A percentile compares a stretch with the other conserved stretches of the same genome.
Conservation (phyloP, 2,329 filamentous ascomycete species). For the Hypoxylon sp. region DNA sequence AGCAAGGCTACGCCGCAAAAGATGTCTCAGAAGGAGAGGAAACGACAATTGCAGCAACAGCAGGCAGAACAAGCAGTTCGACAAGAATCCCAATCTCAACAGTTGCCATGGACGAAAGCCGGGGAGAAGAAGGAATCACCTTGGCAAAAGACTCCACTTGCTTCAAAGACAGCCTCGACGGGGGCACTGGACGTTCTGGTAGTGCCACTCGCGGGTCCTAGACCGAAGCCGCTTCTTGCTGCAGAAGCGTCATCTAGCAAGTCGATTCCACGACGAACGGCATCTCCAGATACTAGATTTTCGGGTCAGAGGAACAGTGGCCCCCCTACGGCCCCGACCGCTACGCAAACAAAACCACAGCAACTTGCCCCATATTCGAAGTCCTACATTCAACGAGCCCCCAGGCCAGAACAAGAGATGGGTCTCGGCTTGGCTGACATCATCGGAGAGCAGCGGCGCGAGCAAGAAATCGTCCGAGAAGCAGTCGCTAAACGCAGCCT, state of each 20-base stretch:
- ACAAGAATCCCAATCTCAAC: slow-evolving; percentile 54
- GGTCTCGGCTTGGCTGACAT: slow-evolving; percentile 89
- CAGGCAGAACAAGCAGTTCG: slow-evolving; percentile 65
- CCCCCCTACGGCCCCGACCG: slow-evolving; percentile 52
- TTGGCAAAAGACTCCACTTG: slow-evolving; percentile 74
- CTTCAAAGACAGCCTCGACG: slow-evolving; percentile 65
- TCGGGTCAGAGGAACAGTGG: slow-evolving; percentile 66
- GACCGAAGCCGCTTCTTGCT: slow-evolving; percentile 61
- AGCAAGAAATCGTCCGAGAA: slow-evolving; percentile 86
- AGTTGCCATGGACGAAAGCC: slow-evolving; percentile 63
- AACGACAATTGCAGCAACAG: slow-evolving; percentile 82
- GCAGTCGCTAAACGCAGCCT: slow-evolving; percentile 89
- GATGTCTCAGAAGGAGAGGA: slow-evolving; percentile 92
- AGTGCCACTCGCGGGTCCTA: slow-evolving; percentile 52
- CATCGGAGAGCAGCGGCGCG: slow-evolving; percentile 85
- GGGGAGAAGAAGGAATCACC: slow-evolving; percentile 65
- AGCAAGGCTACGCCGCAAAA: slow-evolving; percentile 66
- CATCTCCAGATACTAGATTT: slow-evolving; percentile 75
- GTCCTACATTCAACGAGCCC: slow-evolving; percentile 69
- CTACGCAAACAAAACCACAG: slow-evolving; percentile 53
- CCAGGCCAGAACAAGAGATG: slow-evolving; percentile 73
- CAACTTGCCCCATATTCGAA: slow-evolving; percentile 72
- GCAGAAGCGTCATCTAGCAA: slow-evolving; percentile 59
- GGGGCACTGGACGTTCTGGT: slow-evolving; percentile 61
- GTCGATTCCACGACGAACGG: slow-evolving; percentile 63